These are phyloP conservation scores for Lasiosphaeriaceae sp. DNA, from an alignment of 495 filamentous ascomycete species.

Conservation along the genomic window DNA sequence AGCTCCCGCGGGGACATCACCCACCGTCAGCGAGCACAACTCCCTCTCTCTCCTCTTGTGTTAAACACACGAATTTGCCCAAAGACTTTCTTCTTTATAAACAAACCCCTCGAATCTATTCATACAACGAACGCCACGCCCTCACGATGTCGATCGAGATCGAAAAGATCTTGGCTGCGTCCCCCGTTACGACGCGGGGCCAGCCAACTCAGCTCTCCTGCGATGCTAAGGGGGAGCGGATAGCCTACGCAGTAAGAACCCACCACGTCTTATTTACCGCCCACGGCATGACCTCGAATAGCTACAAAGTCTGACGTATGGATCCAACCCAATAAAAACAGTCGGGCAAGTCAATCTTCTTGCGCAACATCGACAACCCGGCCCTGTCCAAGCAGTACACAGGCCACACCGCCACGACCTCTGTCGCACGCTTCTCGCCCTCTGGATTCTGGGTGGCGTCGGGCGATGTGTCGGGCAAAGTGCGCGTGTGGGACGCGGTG, in stretches of 20 bases:
- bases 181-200: slow-evolving; percentile 77
- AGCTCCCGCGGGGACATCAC: not conserved
- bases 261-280: not conserved
- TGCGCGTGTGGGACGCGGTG: slow-evolving; percentile 82
- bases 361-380: slow-evolving; percentile 89
- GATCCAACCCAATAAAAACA: slow-evolving; percentile 29
- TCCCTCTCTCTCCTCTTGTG: slow-evolving; percentile 1
- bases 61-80: not conserved
- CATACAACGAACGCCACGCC: not conserved
- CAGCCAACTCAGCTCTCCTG: slow-evolving; percentile 86
- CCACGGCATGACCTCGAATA: not conserved
- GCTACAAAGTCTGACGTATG: not conserved
- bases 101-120: not conserved
- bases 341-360: slow-evolving; percentile 94
- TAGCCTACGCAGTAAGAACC: slow-evolving; percentile 82
- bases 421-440: slow-evolving; percentile 90
- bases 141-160: slow-evolving; percentile 48
- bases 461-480: slow-evolving; percentile 77
- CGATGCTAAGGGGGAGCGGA: slow-evolving; percentile 85
- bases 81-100: not conserved
- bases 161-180: slow-evolving; percentile 52
- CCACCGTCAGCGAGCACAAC: not conserved
- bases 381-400: slow-evolving; percentile 81
- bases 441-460: slow-evolving; percentile 95
- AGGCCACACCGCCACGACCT: slow-evolving; percentile 79